Percentiles rank a stretch among this genome's conserved stretches.
Evolutionary conservation across 108 stramenopile species (phyloP).

Genomic region (Pelagomonas calceolata): DNA sequence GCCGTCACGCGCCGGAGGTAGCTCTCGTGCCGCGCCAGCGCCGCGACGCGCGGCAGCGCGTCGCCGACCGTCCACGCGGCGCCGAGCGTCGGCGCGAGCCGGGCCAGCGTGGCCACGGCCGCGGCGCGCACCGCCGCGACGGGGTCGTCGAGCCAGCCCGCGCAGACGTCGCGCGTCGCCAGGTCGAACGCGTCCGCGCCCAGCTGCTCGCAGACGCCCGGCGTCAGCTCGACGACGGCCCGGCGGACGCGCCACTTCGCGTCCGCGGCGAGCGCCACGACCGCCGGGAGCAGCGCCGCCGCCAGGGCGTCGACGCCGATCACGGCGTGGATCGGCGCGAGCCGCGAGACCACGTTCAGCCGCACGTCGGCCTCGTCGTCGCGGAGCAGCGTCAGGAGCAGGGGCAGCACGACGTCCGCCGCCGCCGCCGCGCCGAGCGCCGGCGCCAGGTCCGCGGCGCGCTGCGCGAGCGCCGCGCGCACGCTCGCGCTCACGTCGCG

Average conservation of each 20-base stretch:
- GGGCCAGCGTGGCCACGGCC: slow-evolving; percentile 64
- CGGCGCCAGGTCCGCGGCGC: slow-evolving; percentile 82
- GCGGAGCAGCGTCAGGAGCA: slow-evolving; percentile 77
- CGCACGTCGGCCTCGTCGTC: slow-evolving; percentile 86
- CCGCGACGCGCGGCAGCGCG: slow-evolving; percentile 30
- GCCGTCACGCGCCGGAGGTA: slow-evolving; percentile 40
- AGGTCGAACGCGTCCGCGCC: slow-evolving; percentile 77
- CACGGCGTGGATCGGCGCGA: slow-evolving; percentile 79
- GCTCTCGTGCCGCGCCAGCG: slow-evolving; percentile 17
- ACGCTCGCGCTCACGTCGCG: slow-evolving; percentile 36
- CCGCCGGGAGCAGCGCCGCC: slow-evolving; percentile 87
- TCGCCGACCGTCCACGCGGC: slow-evolving; percentile 34
- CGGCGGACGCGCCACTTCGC: slow-evolving; percentile 91
- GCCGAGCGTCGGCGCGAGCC: slow-evolving; percentile 34
- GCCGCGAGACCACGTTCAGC: slow-evolving; percentile 83
- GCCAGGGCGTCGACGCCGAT: slow-evolving; percentile 82
- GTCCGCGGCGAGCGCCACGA: slow-evolving; percentile 88
- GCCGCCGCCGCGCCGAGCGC: slow-evolving; percentile 73
- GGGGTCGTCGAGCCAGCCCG: slow-evolving; percentile 84
- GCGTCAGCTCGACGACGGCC: slow-evolving; percentile 87
- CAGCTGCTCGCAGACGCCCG: slow-evolving; percentile 79
- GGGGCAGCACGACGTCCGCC: slow-evolving; percentile 75
- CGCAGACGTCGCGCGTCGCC: slow-evolving; percentile 64
- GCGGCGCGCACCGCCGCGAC: slow-evolving; percentile 82
- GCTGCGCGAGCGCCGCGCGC: slow-evolving; percentile 75